A percentile compares a stretch with the other conserved stretches of the same genome.
phyloP scores from a whole-genome alignment of 2,329 filamentous ascomycete genomes.

The Uncinocarpus reesii region DNA sequence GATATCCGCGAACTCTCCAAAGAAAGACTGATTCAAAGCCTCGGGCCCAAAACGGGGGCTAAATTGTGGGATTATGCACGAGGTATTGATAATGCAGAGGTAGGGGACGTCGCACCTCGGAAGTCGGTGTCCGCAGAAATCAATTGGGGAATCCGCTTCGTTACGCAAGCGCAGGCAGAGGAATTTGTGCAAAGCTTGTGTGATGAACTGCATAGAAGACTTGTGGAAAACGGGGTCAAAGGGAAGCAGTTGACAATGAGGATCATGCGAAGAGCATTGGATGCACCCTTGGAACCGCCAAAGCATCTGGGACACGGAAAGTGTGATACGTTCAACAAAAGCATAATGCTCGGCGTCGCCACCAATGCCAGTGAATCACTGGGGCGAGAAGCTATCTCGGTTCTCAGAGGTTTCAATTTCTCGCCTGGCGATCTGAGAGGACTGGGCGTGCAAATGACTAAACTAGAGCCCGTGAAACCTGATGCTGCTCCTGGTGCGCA shows the following conservation, averaged over 20 bases:
- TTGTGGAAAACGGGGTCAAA: slow-evolving; percentile 74
- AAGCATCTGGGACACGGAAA: slow-evolving; percentile 94
- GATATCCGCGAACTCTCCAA: slow-evolving; percentile 69
- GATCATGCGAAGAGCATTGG: slow-evolving; percentile 75
- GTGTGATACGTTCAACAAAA: slow-evolving; percentile 91
- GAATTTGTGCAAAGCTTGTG: slow-evolving; percentile 81
- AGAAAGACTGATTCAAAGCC: slow-evolving; percentile 59
- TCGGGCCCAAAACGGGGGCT: slow-evolving; percentile 88
- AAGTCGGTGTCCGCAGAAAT: slow-evolving; percentile 97
- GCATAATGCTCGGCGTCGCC: slow-evolving; percentile 66
- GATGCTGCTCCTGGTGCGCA: slow-evolving; percentile 45
- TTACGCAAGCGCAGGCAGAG: slow-evolving; percentile 83
- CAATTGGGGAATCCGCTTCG: slow-evolving; percentile 95
- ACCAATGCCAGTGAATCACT: slow-evolving; percentile 65
- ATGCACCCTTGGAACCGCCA: slow-evolving; percentile 80
- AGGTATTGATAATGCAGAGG: slow-evolving; percentile 75
- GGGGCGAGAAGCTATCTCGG: slow-evolving; percentile 71
- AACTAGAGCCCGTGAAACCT: slow-evolving; percentile 66
- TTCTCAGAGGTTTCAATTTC: slow-evolving; percentile 71
- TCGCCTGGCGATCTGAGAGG: slow-evolving; percentile 88
- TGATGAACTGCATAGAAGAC: slow-evolving; percentile 68
- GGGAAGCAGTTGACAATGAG: slow-evolving; percentile 87
- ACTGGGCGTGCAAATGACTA: slow-evolving; percentile 86
- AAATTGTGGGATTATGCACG: slow-evolving; percentile 83
- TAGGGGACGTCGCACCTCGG: slow-evolving; percentile 72